Evolutionary conservation across 495 filamentous ascomycete genomes (phyloP).

Genomic region (Lasiosphaeria ovina): DNA sequence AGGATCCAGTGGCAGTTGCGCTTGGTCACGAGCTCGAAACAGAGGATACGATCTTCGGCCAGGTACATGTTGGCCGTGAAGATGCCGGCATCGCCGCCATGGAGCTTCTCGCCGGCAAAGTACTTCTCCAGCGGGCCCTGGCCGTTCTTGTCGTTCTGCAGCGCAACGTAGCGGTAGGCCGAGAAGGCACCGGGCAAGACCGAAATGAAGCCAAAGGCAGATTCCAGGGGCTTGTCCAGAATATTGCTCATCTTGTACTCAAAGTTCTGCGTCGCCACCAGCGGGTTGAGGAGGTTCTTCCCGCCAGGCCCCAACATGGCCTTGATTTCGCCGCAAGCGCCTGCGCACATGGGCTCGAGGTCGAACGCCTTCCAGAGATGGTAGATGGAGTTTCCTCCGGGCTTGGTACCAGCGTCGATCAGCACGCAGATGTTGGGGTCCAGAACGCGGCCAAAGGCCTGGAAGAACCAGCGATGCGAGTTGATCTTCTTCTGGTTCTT

Average conservation of each 20-base stretch:
- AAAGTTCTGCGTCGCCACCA: conserved; percentile 97
- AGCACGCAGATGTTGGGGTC: conserved; percentile 96
- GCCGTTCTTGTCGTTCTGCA: conserved; percentile 95
- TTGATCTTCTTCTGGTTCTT: conserved; percentile 99
- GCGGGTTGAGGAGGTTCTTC: conserved; percentile 86
- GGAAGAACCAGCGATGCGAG: conserved; percentile 98
- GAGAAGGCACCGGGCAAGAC: conserved; percentile 98
- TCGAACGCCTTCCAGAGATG: conserved; percentile 99
- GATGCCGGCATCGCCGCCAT: conserved; percentile 89
- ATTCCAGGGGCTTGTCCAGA: conserved; percentile 95
- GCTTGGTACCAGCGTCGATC: conserved; percentile 93
- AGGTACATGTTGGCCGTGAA: conserved; percentile 99
- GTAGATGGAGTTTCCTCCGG: conserved; percentile 91
- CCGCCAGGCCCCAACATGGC: conserved; percentile 89
- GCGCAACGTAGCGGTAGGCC: conserved; percentile 87
- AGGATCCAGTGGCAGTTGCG: conserved; percentile 95
- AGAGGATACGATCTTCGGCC: conserved; percentile 98
- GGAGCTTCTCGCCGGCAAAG: conserved; percentile 96
- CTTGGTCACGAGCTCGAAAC: conserved; percentile 97
- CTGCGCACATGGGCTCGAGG: conserved; percentile 92
- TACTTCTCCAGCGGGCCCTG: conserved; percentile 94
- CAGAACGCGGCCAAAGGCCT: conserved; percentile 89
- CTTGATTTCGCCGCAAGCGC: conserved; percentile 98
- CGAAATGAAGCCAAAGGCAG: conserved; percentile 95
- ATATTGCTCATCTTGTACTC: conserved; percentile 99